Base-by-base conservation (phyloP, 2,329 filamentous ascomycete genomes). In the Metarhizium album region DNA sequence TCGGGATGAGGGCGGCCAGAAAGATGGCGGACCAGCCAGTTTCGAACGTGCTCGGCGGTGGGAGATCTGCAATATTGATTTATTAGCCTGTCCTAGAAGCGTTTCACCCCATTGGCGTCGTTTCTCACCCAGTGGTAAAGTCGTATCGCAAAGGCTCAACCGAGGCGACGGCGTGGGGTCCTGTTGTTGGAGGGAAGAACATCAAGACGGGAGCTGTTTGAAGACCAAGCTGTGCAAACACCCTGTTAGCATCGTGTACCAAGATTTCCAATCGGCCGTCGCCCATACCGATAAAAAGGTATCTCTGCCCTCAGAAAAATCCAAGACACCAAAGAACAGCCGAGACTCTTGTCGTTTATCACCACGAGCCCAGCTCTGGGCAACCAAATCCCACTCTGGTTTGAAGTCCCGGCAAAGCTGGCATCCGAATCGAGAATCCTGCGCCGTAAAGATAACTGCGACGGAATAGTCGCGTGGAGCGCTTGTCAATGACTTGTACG, bases 141-240 rank as follows among this genome's bases (percentile, higher is more conserved):
- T 97, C 91, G 65, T 86, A 93, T 70, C 89, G 82, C 42, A 85
- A 58, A 31, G 90, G 88, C 16, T 86, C 79, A 48, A 74, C 69
- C 51, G 85, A 80, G 45, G 80, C 62, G 57, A 80, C 84, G 48
- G 91, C 90, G 66, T 89, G 79, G 24, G 87, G 85, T 18, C 93
- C 93, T 51, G 76, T 70, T 4, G 90, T 96, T 23, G 93, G 89
- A 55, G 82, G 87, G 74, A 93, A 97, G 58, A 95, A 74, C 43
- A 96, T 73, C 42, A 98, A 76, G 38, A 97, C 85, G 1, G 93
- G 93, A 6, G 93, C 93, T 45, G 91, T 96, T 82, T 95, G 88
- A 42, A 98, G 82, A 69, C 87, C 84, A 59, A 97, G 79, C 91
- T 97, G 59, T 40, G 57, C 14, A 14, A 22, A 35, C 6, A 24